phyloP scores from a whole-genome alignment of 2,329 filamentous ascomycete genomes.

The Knufia petricola region DNA sequence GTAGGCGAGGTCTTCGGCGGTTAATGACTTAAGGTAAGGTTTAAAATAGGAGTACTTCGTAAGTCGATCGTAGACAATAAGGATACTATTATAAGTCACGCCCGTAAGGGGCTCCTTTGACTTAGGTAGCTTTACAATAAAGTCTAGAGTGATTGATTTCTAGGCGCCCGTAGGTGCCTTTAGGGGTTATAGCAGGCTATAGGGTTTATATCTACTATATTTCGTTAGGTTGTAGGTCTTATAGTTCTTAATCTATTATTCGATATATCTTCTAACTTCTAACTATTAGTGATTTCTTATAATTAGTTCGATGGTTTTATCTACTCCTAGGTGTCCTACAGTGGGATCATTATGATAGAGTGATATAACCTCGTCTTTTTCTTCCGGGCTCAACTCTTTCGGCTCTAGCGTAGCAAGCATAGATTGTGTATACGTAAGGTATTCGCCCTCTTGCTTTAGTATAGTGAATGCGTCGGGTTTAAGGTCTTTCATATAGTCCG shows the following conservation, averaged over 20 bases:
- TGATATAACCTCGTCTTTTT: slow-evolving; percentile 9
- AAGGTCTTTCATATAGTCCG: slow-evolving; percentile 12
- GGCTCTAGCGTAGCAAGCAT: not conserved
- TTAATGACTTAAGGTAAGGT: not conserved
- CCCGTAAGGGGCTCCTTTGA: slow-evolving; percentile 2
- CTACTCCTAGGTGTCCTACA: slow-evolving; percentile 8
- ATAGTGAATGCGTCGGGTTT: not conserved
- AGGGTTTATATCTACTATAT: slow-evolving; percentile 12
- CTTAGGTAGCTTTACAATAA: slow-evolving; percentile 5
- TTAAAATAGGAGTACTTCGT: slow-evolving; percentile 6
- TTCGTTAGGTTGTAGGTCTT: slow-evolving; percentile 10
- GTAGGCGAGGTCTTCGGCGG: slow-evolving; percentile 1
- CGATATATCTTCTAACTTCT: slow-evolving; percentile 9
- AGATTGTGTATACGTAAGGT: slow-evolving; percentile 5
- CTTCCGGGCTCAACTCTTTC: not conserved
- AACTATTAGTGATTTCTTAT: slow-evolving; percentile 10
- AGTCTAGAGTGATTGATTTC: slow-evolving; percentile 14
- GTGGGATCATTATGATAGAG: slow-evolving; percentile 8
- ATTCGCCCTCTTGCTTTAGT: slow-evolving; percentile 3
- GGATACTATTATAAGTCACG: not conserved
- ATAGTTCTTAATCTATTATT: slow-evolving; percentile 11
- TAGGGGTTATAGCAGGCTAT: slow-evolving; percentile 8
- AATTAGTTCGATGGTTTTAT: slow-evolving; percentile 14
- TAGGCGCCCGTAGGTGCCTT: slow-evolving; percentile 21
- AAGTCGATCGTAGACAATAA: not conserved